Base-by-base conservation (phyloP, 73 alveolate species). In the Blepharisma japonicum region DNA sequence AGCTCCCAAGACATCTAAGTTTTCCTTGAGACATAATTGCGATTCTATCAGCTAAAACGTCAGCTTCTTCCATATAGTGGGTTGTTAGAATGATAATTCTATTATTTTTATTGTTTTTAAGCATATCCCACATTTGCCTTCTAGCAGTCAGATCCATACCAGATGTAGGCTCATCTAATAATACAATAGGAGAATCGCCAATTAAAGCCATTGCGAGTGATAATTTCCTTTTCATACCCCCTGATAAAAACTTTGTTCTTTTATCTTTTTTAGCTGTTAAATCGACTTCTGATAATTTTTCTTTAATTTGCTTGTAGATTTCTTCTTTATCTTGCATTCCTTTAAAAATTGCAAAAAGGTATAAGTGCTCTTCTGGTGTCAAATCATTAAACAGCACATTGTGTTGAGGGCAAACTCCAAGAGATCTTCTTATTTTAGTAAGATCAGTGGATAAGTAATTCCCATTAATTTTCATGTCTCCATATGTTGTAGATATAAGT, bases 151-250 rank as follows among this genome's bases (percentile, higher is more conserved):
- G 80, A 81, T 94, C 99, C 98, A 94, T 92, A 4, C 98, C 99
- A 51, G 95, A 77, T 0, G 98, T 90, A 9, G 99, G 99, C 77
- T 94, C 99, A 86, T 94, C 99, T n/a, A 94, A 85, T 55, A 94
- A 71, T 7, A 94, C 92, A 2, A 6, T 77, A 5, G 23, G 68
- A 7, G 86, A 81, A 66, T 83, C 71, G 0, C 91, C 89, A 50
- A 90, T 90, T 47, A 94, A 84, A 45, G 99, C 98, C 8, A 94
- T 94, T 55, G 96, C 96, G 39, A 94, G 90, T 0, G 97, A 92
- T 68, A 94, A 89, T 83, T 91, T 94, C 89, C 99, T 90, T 83
- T 84, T 94, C 77, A 87, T 86, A 1, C 99, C 99, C n/a, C 97
- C 99, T 6, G 99, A 94, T 80, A 94, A 82, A 49, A 84, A 80